Evolutionary conservation across 805 yeast species (phyloP).

Genomic region (Clavispora asparagi): DNA sequence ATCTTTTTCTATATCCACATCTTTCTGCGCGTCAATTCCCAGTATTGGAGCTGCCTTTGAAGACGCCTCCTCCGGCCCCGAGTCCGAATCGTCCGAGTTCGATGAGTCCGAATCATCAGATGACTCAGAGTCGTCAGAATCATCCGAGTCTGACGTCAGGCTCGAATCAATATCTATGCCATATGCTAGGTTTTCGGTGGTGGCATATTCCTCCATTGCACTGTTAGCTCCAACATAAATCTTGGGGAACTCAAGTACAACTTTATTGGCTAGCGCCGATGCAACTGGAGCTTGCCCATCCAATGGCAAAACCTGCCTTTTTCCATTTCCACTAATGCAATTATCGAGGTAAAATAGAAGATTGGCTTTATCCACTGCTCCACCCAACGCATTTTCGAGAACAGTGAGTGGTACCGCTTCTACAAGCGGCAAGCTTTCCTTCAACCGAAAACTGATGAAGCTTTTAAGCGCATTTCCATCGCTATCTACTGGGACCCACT

Average conservation of each 20-base stretch:
- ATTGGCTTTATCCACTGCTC: conserved; percentile 20
- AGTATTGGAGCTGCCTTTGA: conserved; percentile 12
- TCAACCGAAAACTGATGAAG: conserved; percentile 41
- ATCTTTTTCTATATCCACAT: neutral
- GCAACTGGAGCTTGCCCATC: conserved; percentile 35
- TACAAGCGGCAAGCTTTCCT: conserved; percentile 29
- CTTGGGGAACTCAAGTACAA: conserved; percentile 77
- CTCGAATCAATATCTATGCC: conserved; percentile 3
- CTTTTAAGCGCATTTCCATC: conserved; percentile 21
- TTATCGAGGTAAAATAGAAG: conserved; percentile 30
- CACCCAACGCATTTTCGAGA: conserved; percentile 14
- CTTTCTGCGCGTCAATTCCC: neutral
- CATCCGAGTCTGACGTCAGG: neutral
- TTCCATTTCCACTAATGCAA: conserved; percentile 17
- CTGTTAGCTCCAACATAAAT: conserved; percentile 38
- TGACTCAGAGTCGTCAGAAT: neutral
- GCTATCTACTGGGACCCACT: conserved; percentile 50
- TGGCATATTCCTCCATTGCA: conserved; percentile 17
- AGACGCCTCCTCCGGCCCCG: conserved; percentile 32
- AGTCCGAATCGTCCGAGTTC: conserved; percentile 21
- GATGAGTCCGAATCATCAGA: conserved; percentile 7
- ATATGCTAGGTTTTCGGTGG: conserved; percentile 18
- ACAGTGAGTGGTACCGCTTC: conserved; percentile 40
- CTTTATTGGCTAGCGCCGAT: conserved; percentile 46
- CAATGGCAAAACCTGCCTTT: conserved; percentile 27